Base-by-base conservation (phyloP, 352 stramenopile species). In the Elongisporangium undulatum region DNA sequence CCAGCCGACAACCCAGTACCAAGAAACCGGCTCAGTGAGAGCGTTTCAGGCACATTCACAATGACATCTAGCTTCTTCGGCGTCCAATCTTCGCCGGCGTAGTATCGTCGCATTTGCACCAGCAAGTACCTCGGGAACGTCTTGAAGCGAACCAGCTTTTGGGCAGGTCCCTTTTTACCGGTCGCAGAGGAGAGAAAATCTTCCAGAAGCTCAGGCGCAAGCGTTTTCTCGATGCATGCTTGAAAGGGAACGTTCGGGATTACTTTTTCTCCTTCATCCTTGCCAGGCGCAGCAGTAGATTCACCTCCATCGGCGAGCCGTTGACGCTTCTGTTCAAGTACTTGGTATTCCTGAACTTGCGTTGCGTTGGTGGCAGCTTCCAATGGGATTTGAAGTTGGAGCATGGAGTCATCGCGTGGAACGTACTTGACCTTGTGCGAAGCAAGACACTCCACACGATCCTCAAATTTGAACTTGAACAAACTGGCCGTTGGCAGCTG, bases 61-160 rank as follows among this genome's bases (percentile, higher is more conserved):
- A 97, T 81, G 4, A 98, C 97, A 63, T 99, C 93, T 45, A 99
- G 74, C 66, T 99, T 99, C 61, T 98, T 96, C 2, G 96, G 96
- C 49, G 89, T 93, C 96, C 97, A 99, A 73, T 97, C 84, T 51
- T 98, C 90, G 53, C 87, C 91, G 16, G 99, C 82, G 68, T 98
- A 96, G 67, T 99, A 99, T 12, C 97, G 85, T 45, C 94, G 82
- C 77, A 99, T 96, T 75, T 99, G 94, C 22, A 99, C 69, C 20
- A 98, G 71, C 24, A 99, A 72, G 68, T 99, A 99, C 9, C 90
- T 83, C 12, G 97, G 97, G 62, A 99, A 99, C 23, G 94, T 98
- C 45, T 78, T 73, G 64, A 99, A 95, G 16, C 94, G 82, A 29
- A 88, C 84, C 0, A 71, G 89, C 58, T 94, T 94, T 41, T 92